Base-by-base conservation (phyloP, 179 eudicot species). In the Monotropa hypopitys region DNA sequence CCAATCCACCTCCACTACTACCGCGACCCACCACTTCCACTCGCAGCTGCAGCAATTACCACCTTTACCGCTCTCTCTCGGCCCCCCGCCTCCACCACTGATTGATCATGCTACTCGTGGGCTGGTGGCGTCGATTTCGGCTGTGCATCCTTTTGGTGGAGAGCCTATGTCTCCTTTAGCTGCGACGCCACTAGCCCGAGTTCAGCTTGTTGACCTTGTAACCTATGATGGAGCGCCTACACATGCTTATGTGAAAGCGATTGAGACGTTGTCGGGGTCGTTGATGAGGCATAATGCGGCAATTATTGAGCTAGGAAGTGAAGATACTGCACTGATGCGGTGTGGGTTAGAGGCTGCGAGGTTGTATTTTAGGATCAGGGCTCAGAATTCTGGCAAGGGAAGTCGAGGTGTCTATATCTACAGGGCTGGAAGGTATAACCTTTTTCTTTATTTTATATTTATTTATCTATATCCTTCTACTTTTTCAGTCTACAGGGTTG, bases 341-440 rank as follows among this genome's bases (percentile, higher is more conserved):
- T 93, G 97, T 35, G 97, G 94, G 4, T 78, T 93, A 78, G 97
- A 91, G 79, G 77, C 93, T 0, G 81, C 91, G 1, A 83, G 91
- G 80, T 66, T 88, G 79, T 91, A 80, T 74, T 93, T 91, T 76
- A 85, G 90, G 79, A 86, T 78, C 70, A 84, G 90, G 82, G 61
- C 80, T 75, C 85, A 73, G 26, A 62, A 23, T 81, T 77, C 69
- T 38, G 81, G 78, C 8, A 88, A 83, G 72, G 85, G 86, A 13
- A 82, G 83, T 47, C 80, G 85, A 74, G 97, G 89, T 45, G 88
- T 85, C 79, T 86, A 89, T 72, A 83, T 81, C 78, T 93, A 91
- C 63, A 86, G 98, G 78, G 90, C 98, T 69, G 97, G 98, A 80
- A 88, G 98, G 98, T 93, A 84, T 46, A 3, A 13, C 38, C 13